Evolutionary conservation across 495 filamentous ascomycete species (phyloP).

Genomic region (Neurospora sp.): DNA sequence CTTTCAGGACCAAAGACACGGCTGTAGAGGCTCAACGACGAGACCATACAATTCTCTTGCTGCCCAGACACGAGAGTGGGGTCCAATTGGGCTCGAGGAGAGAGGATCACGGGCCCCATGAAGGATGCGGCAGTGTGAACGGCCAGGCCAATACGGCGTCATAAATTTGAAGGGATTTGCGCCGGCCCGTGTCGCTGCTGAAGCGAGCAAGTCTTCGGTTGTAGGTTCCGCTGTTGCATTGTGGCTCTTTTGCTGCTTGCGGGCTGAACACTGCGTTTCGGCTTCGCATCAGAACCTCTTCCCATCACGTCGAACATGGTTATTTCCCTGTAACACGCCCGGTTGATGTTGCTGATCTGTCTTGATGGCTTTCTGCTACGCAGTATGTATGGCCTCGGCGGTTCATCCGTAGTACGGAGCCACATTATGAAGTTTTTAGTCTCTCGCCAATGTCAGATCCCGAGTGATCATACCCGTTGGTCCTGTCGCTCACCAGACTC

Average conservation of each 20-base stretch:
- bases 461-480: background rate
- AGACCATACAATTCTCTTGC: background rate
- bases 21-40: background rate
- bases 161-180: background rate
- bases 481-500: background rate
- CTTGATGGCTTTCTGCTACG: background rate
- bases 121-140: background rate
- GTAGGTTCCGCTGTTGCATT: background rate
- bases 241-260: background rate
- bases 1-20: background rate
- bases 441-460: background rate
- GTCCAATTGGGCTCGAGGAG: background rate
- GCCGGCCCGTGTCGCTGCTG: background rate
- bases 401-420: background rate
- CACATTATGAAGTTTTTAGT: background rate
- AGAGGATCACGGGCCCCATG: background rate
- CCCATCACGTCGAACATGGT: background rate
- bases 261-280: background rate
- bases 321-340: background rate
- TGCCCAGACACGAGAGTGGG: background rate
- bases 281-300: background rate
- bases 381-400: background rate
- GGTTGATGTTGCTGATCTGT: background rate
- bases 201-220: background rate
- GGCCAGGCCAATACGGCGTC: background rate